Percentiles rank a stretch among this genome's conserved stretches.
phyloP scores from a whole-genome alignment of 257 asterid genomes.

The Solanum chaucha region DNA sequence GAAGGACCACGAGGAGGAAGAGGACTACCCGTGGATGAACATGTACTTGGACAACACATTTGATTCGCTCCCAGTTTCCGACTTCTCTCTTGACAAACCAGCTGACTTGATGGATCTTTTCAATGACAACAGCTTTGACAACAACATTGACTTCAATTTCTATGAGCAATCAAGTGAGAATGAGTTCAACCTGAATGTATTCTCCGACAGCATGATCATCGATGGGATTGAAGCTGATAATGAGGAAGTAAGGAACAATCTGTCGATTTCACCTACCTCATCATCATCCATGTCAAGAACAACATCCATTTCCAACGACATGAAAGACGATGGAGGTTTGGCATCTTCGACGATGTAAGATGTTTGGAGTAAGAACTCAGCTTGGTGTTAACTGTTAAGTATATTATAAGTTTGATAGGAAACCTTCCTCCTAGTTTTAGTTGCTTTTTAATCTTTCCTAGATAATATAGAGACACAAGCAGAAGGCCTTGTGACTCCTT shows the following conservation, averaged over 20 bases:
- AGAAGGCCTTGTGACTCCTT: neutral
- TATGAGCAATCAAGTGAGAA: conserved; percentile 20
- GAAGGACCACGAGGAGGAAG: conserved; percentile 33
- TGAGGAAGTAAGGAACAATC: conserved; percentile 17
- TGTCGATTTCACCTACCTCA: conserved; percentile 17
- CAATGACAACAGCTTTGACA: conserved; percentile 41
- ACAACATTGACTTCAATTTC: conserved; percentile 43
- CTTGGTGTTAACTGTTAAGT: neutral
- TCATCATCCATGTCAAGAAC: conserved; percentile 27
- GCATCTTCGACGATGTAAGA: neutral
- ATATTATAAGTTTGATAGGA: neutral
- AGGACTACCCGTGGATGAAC: conserved; percentile 57
- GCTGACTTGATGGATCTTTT: conserved; percentile 38
- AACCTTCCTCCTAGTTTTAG: neutral
- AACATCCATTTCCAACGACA: conserved; percentile 9
- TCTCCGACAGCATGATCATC: conserved; percentile 8
- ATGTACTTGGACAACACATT: conserved; percentile 38
- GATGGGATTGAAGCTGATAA: neutral
- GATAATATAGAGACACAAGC: neutral
- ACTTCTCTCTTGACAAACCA: conserved; percentile 32
- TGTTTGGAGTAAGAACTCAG: neutral
- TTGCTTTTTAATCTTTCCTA: neutral
- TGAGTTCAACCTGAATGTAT: conserved; percentile 20
- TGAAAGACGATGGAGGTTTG: neutral
- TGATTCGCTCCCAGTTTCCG: conserved; percentile 31